These are phyloP conservation scores for Fusarium clavum DNA, from an alignment of 2,329 filamentous ascomycete species.

Conservation along the genomic window DNA sequence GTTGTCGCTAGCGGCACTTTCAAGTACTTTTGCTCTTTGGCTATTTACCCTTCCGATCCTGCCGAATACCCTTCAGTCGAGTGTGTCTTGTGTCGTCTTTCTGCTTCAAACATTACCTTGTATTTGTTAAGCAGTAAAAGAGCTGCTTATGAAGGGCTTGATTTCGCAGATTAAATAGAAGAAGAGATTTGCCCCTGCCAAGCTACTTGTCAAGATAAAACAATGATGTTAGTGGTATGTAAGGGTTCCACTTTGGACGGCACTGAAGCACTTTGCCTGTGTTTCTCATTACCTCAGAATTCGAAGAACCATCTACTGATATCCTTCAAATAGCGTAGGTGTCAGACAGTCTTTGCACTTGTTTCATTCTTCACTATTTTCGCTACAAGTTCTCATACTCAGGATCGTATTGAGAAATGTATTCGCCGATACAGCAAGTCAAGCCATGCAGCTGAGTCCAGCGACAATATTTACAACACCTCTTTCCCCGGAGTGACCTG, in stretches of 20 bases:
- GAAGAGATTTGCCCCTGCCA: background rate
- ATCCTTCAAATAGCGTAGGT: background rate
- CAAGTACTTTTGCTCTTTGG: background rate
- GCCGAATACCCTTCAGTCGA: too few species aligned
- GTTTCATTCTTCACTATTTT: background rate
- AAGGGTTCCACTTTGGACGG: accelerated
- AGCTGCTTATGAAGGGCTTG: background rate
- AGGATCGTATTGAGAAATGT: background rate
- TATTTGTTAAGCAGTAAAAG: too few species aligned
- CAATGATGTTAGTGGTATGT: background rate
- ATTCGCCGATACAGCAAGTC: background rate
- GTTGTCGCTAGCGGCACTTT: too few species aligned
- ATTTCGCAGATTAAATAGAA: background rate
- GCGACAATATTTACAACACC: background rate
- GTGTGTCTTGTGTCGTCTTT: too few species aligned
- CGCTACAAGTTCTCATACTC: background rate
- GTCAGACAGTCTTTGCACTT: background rate
- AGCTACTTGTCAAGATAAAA: background rate
- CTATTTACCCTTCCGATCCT: background rate
- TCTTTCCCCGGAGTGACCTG: constrained; percentile 1
- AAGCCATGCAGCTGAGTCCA: background rate
- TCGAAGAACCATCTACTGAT: background rate
- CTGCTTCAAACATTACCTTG: too few species aligned
- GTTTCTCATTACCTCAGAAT: background rate
- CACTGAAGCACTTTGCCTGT: background rate